Base-by-base conservation (phyloP, 2,329 filamentous ascomycete genomes). In the Fusarium palustre region DNA sequence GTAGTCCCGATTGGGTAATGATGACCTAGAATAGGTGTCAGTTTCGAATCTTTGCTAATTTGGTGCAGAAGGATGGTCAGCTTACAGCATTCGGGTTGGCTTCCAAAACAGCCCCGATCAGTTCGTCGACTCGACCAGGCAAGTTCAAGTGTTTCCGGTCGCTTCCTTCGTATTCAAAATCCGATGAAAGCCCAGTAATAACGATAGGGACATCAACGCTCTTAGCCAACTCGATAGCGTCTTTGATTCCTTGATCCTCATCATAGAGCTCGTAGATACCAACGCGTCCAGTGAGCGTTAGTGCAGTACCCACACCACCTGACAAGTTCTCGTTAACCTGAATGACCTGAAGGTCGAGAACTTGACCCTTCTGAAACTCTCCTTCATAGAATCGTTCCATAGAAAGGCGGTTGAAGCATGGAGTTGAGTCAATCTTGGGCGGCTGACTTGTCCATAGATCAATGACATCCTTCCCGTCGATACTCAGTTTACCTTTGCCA, bases 101-200 rank as follows among this genome's bases (percentile, higher is more conserved):
- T 0, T 82, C 81, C 28, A 88, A 77, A 0, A 90, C 84, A 1
- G 83, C 81, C 7, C 80, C 75, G 68, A 90, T 87, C 58, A 92
- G 75, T 9, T 83, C 80, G 47, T 92, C 89, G 38, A 88, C 89
- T 1, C 69, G 70, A 1, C 67, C 81, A 85, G 90, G 92, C 2
- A 91, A 78, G 5, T 88, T 90, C 33, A 92, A 79, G 75, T 91
- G 91, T 75, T 90, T 91, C 50, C 90, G 86, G 75, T 92, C 90
- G 50, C 89, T 89, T 55, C 82, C 80, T 88, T 92, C 76, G 5
- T 73, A 75, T 41, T 77, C 76, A 28, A 74, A 77, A 2, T 76
- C 74, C 1, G 74, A 83, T 52, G 89, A 90, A 18, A 91, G 80
- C 3, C 89, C 89, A 2, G 87, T 86, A 4, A 76, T 59, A 0